A percentile compares a stretch with the other conserved stretches of the same genome.
These are phyloP conservation scores for Mortierella sp. DNA, from an alignment of 371 early-diverging fungal species.

Conservation along the genomic window DNA sequence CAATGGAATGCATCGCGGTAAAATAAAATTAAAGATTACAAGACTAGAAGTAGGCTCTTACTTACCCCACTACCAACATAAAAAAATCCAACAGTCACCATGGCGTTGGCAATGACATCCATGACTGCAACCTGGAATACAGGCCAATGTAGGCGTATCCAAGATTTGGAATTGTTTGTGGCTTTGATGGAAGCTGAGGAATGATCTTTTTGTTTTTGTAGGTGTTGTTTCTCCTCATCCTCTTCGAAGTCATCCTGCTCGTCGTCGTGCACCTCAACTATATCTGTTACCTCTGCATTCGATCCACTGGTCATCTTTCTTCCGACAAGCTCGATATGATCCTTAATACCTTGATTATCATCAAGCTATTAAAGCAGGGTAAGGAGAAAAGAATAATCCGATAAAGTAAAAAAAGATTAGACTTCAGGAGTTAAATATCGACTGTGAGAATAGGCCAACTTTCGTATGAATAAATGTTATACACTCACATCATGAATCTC, in stretches of 20 bases:
- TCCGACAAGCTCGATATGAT: conserved; percentile 16
- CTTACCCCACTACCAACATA: conserved; percentile 82
- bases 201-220: conserved; percentile 15
- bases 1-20: no score
- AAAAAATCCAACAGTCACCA: conserved; percentile 80
- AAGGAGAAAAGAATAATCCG: background rate
- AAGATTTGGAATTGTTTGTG: conserved; percentile 25
- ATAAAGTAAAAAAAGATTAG: background rate
- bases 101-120: conserved; percentile 78
- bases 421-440: background rate
- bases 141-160: conserved; percentile 61
- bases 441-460: background rate
- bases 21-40: background rate
- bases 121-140: conserved; percentile 67
- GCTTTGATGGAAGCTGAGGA: background rate
- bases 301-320: conserved; percentile 6
- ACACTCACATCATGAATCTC: conserved; percentile 27
- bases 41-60: conserved; percentile 45
- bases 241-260: conserved; percentile 9
- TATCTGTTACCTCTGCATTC: background rate
- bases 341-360: conserved; percentile 16
- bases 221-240: conserved; percentile 38
- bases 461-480: background rate
- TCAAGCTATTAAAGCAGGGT: background rate
- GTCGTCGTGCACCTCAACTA: conserved; percentile 7